phyloP scores from a whole-genome alignment of 108 stramenopile species.

The Pseudonitzschia delicatissima region DNA sequence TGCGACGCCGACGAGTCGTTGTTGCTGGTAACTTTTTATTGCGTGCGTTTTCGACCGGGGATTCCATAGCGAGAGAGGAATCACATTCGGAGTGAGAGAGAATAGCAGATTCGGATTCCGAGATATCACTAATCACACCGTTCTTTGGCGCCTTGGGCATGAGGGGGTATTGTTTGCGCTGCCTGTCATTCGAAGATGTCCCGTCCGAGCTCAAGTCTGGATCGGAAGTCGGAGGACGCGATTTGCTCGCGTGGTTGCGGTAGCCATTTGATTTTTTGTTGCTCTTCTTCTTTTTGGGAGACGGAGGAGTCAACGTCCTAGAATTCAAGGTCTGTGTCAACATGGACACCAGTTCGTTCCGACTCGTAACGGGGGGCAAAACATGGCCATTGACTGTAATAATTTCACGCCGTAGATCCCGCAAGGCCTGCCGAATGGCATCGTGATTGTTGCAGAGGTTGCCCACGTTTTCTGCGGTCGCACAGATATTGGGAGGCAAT shows the following conservation, averaged over 20 bases:
- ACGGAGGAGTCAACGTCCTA: slow-evolving; percentile 30
- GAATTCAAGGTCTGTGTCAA: slow-evolving; percentile 68
- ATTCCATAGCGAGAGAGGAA: slow-evolving; percentile 3
- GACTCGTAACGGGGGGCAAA: slow-evolving; percentile 71
- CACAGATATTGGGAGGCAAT: slow-evolving; percentile 49
- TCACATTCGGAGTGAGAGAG: slow-evolving; percentile 8
- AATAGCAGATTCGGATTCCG: slow-evolving; percentile 2
- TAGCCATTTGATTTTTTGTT: neutral
- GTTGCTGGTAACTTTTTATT: neutral
- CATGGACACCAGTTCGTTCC: slow-evolving; percentile 57
- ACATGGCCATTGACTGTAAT: slow-evolving; percentile 85
- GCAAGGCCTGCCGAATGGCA: slow-evolving; percentile 69
- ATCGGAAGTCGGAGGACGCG: neutral
- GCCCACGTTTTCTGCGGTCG: slow-evolving; percentile 29
- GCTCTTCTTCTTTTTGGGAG: slow-evolving; percentile 1
- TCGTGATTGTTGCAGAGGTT: slow-evolving; percentile 38
- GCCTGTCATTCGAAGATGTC: neutral
- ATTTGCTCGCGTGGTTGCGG: neutral
- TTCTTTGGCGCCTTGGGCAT: neutral
- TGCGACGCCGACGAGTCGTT: slow-evolving; percentile 7
- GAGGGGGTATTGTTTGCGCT: neutral
- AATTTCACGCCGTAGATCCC: slow-evolving; percentile 77
- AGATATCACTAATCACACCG: slow-evolving; percentile 1
- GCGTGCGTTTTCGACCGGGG: slow-evolving; percentile 1
- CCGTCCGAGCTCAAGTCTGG: slow-evolving; percentile 4